Evolutionary conservation across 805 yeast species (phyloP), one percentile per base, ranked within the genome.

Genomic region (Candida piceae): DNA sequence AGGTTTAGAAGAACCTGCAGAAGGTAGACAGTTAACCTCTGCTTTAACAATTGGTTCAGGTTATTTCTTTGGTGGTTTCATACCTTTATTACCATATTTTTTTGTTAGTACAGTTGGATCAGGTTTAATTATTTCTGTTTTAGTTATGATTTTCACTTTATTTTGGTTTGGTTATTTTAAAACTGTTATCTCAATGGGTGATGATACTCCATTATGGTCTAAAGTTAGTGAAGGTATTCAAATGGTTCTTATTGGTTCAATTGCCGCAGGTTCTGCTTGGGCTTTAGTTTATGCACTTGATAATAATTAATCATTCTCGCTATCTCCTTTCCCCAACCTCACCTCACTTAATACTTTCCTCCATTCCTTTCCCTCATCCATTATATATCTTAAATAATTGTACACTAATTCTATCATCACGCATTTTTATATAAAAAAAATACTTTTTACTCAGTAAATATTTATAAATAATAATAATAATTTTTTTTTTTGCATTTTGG

Each of bases 231-330:
- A 89, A 60, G 97, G 97, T 30, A 39, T 82, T 15, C 94, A 87
- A 63, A 90, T 93, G 97, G 79, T 87, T 36, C 62, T 82, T n/a
- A 89, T 86, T 34, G 98, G 98, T 27, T 94, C 97, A n/a, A 66
- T 84, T 22, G 97, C 98, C 16, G 97, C 98, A 4, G 95, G 96
- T 4, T 84, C 95, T 17, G 98, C 98, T 9, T 90, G 96, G 95
- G 77, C 76, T 31, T 74, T 89, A 57, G 98, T 90, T 23, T 82
- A 79, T 57, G 59, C 81, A 45, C 78, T 90, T 42, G 96, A 80
- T 32, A 41, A 40, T 26, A 28, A 38, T 18, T 32, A 16, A 29
- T n/a, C 18, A 25, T 20, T 20, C 22, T n/a, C n/a, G n/a, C n/a
- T n/a, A n/a, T n/a, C n/a, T 21, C 9, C 23, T 10, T 21, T 21